Base-by-base conservation (phyloP, 495 filamentous ascomycete genomes). In the Penicillium maclennaniae region DNA sequence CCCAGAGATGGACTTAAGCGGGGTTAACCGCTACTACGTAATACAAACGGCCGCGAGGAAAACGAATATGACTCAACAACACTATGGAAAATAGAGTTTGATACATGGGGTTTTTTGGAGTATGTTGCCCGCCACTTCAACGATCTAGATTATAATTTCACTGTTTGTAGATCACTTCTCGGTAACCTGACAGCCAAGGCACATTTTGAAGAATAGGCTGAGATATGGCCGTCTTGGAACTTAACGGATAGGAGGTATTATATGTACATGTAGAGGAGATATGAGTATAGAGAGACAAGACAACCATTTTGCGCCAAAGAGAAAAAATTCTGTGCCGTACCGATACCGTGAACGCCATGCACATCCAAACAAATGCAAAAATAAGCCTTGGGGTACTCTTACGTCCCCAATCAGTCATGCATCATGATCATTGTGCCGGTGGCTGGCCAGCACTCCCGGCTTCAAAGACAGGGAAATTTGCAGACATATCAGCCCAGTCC, bases 401-500 rank as follows among this genome's bases (percentile, higher is more conserved):
- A 7, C 6, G 15, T 43, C 19, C 26, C 47, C 56, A 54, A 46
- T 56, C 43, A 48, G 36, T 58, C 53, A 47, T 51, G 39, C 43
- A 28, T 26, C 51, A 68, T 48, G 41, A 47, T 55, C 56, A 69
- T 49, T 66, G 66, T 19, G 55, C 56, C 41, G 63, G 61, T 26
- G 54, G 60, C 5, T 55, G 52, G 9, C 58, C 44, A 31, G 58
- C 57, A 25, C 51, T 51, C 21, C 63, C 66, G 15, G 47, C 49
- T 48, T 71, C 74, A 43, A 77, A 75, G 6, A 68, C 58, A 16
- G 72, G 71, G 36, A 75, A 70, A 42, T 83, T 87, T 10, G 63
- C 66, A 21, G 72, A 70, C 81, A 93, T 87, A 65, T 96, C 91
- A 0, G 90, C 91, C 93, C 95, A 97, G 63, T 97, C 90, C 95